Conservation (phyloP, 805 yeast genomes). For the Cyberlindnera mycetangii region DNA sequence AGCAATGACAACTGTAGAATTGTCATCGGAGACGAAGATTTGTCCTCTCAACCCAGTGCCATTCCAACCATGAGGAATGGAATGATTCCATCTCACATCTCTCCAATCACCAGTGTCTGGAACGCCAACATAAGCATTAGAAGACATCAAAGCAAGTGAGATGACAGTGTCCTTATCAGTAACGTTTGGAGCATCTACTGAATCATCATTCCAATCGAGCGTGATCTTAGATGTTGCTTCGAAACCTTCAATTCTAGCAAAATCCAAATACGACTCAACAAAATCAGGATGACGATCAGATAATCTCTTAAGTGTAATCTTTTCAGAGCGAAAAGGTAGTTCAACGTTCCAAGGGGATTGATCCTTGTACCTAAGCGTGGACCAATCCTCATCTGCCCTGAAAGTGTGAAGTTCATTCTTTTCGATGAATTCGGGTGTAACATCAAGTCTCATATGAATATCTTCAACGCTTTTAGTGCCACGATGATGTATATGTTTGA, state of each 20-base stretch:
- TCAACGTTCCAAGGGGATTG: constrained; percentile 39
- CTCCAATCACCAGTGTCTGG: constrained; percentile 87
- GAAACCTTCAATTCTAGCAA: constrained; percentile 40
- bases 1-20: constrained; percentile 65
- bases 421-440: constrained; percentile 39
- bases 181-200: constrained; percentile 66
- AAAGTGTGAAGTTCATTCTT: constrained; percentile 11
- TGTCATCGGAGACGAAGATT: constrained; percentile 64
- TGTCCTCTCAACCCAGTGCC: constrained; percentile 87
- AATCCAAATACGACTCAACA: constrained; percentile 62
- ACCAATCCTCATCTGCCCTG: constrained; percentile 15
- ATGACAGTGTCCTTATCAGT: constrained; percentile 71
- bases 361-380: constrained; percentile 22
- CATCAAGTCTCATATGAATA: constrained; percentile 48
- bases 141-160: constrained; percentile 77
- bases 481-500: constrained; percentile 63
- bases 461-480: constrained; percentile 45
- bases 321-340: constrained; percentile 29
- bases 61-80: constrained; percentile 82
- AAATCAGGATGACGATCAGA: constrained; percentile 52
- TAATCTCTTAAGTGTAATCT: constrained; percentile 36
- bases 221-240: constrained; percentile 35
- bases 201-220: constrained; percentile 65
- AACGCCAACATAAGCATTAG: constrained; percentile 82
- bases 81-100: constrained; percentile 63